Percentiles rank a stretch among this genome's conserved stretches.
phyloP scores from a whole-genome alignment of 2,329 filamentous ascomycete genomes.

The Beauveria scarabaeidicola region DNA sequence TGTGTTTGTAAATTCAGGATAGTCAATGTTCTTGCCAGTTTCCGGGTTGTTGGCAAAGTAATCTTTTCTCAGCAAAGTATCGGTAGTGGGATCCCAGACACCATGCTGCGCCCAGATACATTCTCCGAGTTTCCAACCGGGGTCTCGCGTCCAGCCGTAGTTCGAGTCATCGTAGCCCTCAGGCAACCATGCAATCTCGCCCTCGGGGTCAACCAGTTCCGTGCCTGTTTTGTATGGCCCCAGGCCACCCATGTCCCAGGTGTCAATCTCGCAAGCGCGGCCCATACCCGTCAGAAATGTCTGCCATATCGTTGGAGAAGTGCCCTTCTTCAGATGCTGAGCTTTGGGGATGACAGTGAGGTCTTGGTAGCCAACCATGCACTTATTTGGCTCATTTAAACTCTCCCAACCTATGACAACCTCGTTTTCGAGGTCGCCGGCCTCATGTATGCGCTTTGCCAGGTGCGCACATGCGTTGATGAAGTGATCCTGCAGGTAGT shows the following conservation, averaged over 20 bases:
- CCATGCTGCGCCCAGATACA: slow-evolving; percentile 97
- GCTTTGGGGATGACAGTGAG: slow-evolving; percentile 74
- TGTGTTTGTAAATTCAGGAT: slow-evolving; percentile 79
- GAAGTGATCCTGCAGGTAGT: slow-evolving; percentile 85
- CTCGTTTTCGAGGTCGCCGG: slow-evolving; percentile 77
- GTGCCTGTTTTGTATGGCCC: slow-evolving; percentile 86
- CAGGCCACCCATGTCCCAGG: slow-evolving; percentile 88
- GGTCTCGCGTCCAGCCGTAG: slow-evolving; percentile 85
- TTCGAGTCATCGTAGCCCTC: slow-evolving; percentile 73
- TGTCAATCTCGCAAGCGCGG: slow-evolving; percentile 78
- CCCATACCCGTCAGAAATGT: slow-evolving; percentile 87
- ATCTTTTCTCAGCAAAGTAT: slow-evolving; percentile 70
- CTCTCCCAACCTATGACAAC: slow-evolving; percentile 94
- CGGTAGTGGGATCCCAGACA: slow-evolving; percentile 77
- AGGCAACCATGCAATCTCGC: slow-evolving; percentile 76
- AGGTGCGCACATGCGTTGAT: slow-evolving; percentile 72
- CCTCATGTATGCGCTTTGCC: slow-evolving; percentile 76
- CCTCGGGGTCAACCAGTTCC: slow-evolving; percentile 77
- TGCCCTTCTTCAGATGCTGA: slow-evolving; percentile 86
- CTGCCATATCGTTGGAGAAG: slow-evolving; percentile 90
- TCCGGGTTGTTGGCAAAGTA: slow-evolving; percentile 77
- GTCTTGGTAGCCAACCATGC: slow-evolving; percentile 75
- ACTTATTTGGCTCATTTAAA: slow-evolving; percentile 89
- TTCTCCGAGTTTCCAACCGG: slow-evolving; percentile 84
- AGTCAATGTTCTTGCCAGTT: slow-evolving; percentile 66